These are phyloP conservation scores for Cephaloascus albidus DNA, from an alignment of 805 yeast genomes.

Conservation along the genomic window DNA sequence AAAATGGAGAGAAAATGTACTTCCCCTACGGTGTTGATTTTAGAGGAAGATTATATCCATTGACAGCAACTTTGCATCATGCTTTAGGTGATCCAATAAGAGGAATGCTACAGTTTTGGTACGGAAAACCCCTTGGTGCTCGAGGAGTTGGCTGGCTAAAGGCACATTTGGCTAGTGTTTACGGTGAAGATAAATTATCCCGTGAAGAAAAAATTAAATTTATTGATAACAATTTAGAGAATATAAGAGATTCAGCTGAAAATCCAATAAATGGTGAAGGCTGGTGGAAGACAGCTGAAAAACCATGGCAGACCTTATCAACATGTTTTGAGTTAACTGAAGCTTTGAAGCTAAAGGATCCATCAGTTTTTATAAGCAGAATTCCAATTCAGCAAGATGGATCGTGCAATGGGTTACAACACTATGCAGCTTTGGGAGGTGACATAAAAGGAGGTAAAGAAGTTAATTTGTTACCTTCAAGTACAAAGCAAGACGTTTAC, in stretches of 20 bases:
- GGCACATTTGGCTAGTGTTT: constrained; percentile 26
- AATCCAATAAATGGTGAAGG: constrained; percentile 13
- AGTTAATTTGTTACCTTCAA: constrained; percentile 21
- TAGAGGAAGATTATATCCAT: constrained; percentile 31
- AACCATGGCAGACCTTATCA: constrained; percentile 29
- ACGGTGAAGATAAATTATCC: constrained; percentile 18
- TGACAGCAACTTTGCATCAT: constrained; percentile 22
- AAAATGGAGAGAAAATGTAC: constrained; percentile 24
- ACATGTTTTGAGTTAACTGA: constrained; percentile 22
- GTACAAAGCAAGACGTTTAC: constrained; percentile 22
- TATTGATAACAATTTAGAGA: constrained; percentile 11
- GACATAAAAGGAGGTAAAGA: constrained; percentile 27
- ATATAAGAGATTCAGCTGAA: constrained; percentile 17
- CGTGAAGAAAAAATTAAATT: constrained; percentile 16
- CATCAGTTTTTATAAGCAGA: constrained; percentile 14
- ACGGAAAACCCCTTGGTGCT: constrained; percentile 22
- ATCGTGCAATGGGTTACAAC: constrained; percentile 36
- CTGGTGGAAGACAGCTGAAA: constrained; percentile 29
- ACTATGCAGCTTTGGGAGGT: constrained; percentile 31
- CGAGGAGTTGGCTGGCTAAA: constrained; percentile 26
- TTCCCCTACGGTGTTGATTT: constrained; percentile 29
- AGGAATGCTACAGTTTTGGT: constrained; percentile 26
- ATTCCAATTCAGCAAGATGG: constrained; percentile 34
- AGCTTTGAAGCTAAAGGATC: constrained; percentile 8
- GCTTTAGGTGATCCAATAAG: constrained; percentile 25